phyloP scores from a whole-genome alignment of 2,329 filamentous ascomycete species.

The Cryphonectria carpinicola region DNA sequence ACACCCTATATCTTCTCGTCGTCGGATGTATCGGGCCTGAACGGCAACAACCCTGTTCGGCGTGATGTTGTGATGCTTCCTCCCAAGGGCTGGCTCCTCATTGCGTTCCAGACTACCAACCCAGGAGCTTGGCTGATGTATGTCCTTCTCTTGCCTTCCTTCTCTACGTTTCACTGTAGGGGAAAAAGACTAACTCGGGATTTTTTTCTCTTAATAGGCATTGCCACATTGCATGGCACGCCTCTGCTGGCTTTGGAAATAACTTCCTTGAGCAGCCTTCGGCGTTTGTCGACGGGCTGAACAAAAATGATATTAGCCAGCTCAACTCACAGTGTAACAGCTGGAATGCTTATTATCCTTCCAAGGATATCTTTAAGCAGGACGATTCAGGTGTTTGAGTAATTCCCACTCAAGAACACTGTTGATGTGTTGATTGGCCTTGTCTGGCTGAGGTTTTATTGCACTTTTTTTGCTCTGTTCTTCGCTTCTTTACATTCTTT shows the following conservation, averaged over 20 bases:
- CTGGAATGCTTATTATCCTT: conserved; percentile 26
- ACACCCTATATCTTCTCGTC: conserved; percentile 29
- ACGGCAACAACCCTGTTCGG: conserved; percentile 47
- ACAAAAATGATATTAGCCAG: conserved; percentile 14
- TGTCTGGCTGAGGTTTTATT: background rate
- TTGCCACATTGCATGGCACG: conserved; percentile 29
- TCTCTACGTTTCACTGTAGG: background rate
- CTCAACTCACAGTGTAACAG: conserved; percentile 21
- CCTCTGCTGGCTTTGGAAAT: conserved; percentile 22
- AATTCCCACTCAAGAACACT: background rate
- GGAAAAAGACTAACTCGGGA: background rate
- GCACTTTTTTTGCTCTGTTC: background rate
- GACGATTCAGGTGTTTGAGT: conserved; percentile 25
- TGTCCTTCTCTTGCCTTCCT: background rate
- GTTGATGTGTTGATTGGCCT: background rate
- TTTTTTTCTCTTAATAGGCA: conserved; percentile 7
- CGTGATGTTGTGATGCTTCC: conserved; percentile 52
- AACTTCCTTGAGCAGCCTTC: conserved; percentile 22
- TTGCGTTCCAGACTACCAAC: conserved; percentile 53
- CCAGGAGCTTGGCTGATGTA: conserved; percentile 48
- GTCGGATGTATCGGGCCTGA: conserved; percentile 38
- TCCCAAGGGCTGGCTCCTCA: conserved; percentile 47
- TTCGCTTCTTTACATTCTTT: background rate
- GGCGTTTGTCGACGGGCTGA: conserved; percentile 20
- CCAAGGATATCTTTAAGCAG: conserved; percentile 17